These are phyloP conservation scores for Cyclotella atomus DNA, from an alignment of 108 stramenopile species.

Conservation along the genomic window DNA sequence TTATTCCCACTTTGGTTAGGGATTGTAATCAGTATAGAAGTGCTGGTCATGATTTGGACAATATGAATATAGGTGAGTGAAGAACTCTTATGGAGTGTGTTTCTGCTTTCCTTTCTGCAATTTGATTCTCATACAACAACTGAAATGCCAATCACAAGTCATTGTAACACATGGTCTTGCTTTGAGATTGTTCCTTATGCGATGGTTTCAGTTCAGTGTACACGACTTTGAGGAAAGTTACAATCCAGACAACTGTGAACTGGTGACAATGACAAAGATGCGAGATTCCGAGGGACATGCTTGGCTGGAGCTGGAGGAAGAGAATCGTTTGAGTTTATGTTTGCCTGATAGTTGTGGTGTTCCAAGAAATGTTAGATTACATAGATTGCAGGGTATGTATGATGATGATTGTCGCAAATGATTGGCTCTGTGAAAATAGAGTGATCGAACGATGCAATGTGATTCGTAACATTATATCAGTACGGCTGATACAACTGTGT, in stretches of 20 bases:
- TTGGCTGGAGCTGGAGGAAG: slow-evolving; percentile 41
- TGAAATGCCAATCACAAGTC: slow-evolving; percentile 8
- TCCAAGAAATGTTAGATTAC: slow-evolving; percentile 42
- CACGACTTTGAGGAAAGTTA: slow-evolving; percentile 80
- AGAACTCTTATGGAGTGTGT: background rate
- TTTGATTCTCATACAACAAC: background rate
- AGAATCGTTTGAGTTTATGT: slow-evolving; percentile 27
- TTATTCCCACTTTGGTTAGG: slow-evolving; percentile 75
- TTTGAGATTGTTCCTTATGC: slow-evolving; percentile 81
- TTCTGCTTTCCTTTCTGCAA: too few species aligned
- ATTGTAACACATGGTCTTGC: slow-evolving; percentile 89
- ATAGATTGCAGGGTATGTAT: slow-evolving; percentile 19
- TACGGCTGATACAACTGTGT: too few species aligned
- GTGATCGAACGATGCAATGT: too few species aligned
- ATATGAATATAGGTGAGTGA: slow-evolving; percentile 55
- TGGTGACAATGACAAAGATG: slow-evolving; percentile 73
- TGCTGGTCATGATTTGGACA: slow-evolving; percentile 30
- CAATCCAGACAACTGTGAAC: slow-evolving; percentile 83
- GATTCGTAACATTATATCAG: too few species aligned
- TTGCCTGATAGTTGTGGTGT: slow-evolving; percentile 36
- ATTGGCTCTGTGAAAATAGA: background rate
- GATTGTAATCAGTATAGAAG: slow-evolving; percentile 60
- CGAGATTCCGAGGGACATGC: slow-evolving; percentile 30
- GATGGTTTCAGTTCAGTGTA: slow-evolving; percentile 89
- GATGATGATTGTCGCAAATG: too few species aligned